Base-by-base conservation (phyloP, 2,329 filamentous ascomycete genomes). In the Lachnellula willkommii region DNA sequence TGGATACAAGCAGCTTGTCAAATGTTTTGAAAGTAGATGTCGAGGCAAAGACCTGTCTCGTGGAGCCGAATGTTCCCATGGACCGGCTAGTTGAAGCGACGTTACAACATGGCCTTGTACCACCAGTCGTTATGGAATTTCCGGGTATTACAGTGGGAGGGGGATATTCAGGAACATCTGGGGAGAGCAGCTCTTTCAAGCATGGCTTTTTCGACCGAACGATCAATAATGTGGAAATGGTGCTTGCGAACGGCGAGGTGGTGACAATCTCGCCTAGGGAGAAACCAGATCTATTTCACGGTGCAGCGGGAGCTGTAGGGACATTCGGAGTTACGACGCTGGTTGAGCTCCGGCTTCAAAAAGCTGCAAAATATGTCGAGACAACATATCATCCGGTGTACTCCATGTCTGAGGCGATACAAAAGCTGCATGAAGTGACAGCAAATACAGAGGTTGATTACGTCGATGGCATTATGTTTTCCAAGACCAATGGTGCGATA, bases 21-120 rank as follows among this genome's bases (percentile, higher is more conserved):
- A 68, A 77, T 63, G 73, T 81, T 1, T 60, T 81, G 8, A 60
- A 67, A 7, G 71, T 81, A 47, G 70, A 79, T 60, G 60, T 61
- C 9, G 56, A 68, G 15, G 69, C 65, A 5, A 75, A 73, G 57
- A 77, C 73, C 12, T 75, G 73, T 48, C 63, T 82, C 0, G 84
- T 87, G 1, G 84, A 89, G 65, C 84, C 85, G 0, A 89, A 88
- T 61, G 84, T 89, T 3, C 75, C 83, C 0, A 88, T 89, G 84
- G 84, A 87, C 56, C 72, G 72, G 0, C 74, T 89, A 1, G 78
- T 88, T 1, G 75, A 79, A 52, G 80, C 77, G 1, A 83, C 83
- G 0, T 63, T 84, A 47, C 68, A 71, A 4, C 66, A 81, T 49
- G 79, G 79, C 0, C 71, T 88, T 0, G 70, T 89, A 1, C 84